Evolutionary conservation across 176 grass and related monocot species (phyloP).

Genomic region (Hordeum marinum): DNA sequence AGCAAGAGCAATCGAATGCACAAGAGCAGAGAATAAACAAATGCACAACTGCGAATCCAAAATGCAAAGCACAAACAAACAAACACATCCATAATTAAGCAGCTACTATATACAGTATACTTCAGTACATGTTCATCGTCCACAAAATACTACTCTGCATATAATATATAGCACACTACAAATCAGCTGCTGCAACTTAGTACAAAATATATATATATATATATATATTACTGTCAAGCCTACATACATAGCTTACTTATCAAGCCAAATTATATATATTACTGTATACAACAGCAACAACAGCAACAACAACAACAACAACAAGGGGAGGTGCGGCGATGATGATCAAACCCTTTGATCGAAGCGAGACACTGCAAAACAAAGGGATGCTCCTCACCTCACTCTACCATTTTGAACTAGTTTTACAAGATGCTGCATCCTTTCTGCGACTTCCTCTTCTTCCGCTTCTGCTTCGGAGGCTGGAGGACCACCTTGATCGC

Average conservation of each 20-base stretch:
- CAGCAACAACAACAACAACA: not conserved
- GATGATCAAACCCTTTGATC: not conserved
- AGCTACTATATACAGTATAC: not conserved
- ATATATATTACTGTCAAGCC: too few relatives aligned
- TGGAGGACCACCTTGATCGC: constrained; percentile 81
- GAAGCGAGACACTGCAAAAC: constrained; percentile 24
- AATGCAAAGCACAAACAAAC: not conserved
- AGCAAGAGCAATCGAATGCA: too few relatives aligned
- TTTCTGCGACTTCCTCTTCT: constrained; percentile 58
- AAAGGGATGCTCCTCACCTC: not conserved
- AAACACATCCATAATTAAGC: not conserved
- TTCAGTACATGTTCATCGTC: not conserved
- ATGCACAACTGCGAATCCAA: not conserved
- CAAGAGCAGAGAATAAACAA: too few relatives aligned
- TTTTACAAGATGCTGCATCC: constrained; percentile 65
- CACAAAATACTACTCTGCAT: too few relatives aligned
- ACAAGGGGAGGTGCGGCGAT: not conserved
- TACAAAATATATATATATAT: too few relatives aligned
- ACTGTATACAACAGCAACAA: not conserved
- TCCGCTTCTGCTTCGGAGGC: constrained; percentile 77
- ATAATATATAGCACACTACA: too few relatives aligned
- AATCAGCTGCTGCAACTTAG: too few relatives aligned
- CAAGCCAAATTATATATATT: not conserved
- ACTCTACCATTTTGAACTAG: not conserved
- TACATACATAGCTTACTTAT: not conserved